phyloP scores from a whole-genome alignment of 163 green algal genomes.

The Scenedesmus sp. region DNA sequence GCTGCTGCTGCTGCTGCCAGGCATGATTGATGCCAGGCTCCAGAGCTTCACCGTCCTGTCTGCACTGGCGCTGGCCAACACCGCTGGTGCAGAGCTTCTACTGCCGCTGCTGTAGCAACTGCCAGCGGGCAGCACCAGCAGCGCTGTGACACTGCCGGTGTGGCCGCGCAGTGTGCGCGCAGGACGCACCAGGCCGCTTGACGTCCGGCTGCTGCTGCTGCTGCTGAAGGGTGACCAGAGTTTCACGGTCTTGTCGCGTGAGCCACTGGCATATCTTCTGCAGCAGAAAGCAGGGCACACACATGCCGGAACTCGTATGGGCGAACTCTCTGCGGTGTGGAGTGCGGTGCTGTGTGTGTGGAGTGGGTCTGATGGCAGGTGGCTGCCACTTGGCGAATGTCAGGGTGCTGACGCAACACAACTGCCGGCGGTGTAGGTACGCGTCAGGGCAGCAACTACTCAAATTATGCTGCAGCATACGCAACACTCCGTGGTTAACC shows the following conservation, averaged over 20 bases:
- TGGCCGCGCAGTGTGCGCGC: background rate
- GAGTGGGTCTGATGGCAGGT: too few relatives aligned
- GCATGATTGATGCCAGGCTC: background rate
- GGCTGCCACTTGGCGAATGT: too few relatives aligned
- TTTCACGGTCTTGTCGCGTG: conserved; percentile 28
- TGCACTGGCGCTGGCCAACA: conserved; percentile 30
- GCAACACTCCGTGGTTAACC: too few relatives aligned
- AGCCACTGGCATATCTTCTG: conserved; percentile 34
- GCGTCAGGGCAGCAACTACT: too few relatives aligned
- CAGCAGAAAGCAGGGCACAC: background rate
- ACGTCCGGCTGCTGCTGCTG: conserved; percentile 16
- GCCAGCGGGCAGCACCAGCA: background rate
- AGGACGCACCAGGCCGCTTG: background rate
- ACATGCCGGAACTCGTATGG: background rate
- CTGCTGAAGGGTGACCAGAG: conserved; percentile 29
- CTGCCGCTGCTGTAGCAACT: background rate
- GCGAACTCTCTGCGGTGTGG: too few relatives aligned
- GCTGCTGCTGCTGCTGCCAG: conserved; percentile 23
- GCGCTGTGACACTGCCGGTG: conserved; percentile 1
- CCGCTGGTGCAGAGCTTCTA: background rate
- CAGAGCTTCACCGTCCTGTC: conserved; percentile 31
- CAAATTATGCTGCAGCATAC: too few relatives aligned
- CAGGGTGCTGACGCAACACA: too few relatives aligned
- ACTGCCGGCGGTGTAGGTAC: too few relatives aligned
- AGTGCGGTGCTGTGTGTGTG: too few relatives aligned